Evolutionary conservation across 2,329 filamentous ascomycete species (phyloP).

Genomic region (Penicillium aurantiogriseum): DNA sequence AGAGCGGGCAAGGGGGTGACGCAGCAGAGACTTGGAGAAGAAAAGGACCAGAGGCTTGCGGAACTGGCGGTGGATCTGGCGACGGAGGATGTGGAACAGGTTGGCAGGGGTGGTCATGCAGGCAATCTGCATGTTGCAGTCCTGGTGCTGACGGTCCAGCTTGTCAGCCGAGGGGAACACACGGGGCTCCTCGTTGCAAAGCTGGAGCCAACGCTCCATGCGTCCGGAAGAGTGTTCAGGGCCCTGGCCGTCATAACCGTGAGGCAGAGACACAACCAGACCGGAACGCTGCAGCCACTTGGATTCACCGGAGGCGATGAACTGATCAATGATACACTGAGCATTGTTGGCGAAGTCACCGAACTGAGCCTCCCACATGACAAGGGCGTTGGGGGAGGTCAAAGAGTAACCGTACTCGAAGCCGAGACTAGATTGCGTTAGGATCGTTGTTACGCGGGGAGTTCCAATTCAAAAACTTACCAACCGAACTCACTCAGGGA

Average conservation of each 20-base stretch:
- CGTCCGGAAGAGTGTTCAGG: slow-evolving; percentile 97
- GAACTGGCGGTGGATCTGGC: slow-evolving; percentile 99
- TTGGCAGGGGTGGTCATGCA: slow-evolving; percentile 97
- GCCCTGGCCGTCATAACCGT: slow-evolving; percentile 97
- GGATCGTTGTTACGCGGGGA: slow-evolving; percentile 29
- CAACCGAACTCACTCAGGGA: slow-evolving; percentile 72
- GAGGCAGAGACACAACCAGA: slow-evolving; percentile 91
- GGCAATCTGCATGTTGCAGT: slow-evolving; percentile 98
- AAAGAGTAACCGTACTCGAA: slow-evolving; percentile 99
- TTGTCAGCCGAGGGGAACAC: slow-evolving; percentile 86
- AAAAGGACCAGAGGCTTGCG: slow-evolving; percentile 96
- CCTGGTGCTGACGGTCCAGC: slow-evolving; percentile 94
- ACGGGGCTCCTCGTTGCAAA: slow-evolving; percentile 95
- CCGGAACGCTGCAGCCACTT: slow-evolving; percentile 99
- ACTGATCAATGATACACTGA: slow-evolving; percentile 98
- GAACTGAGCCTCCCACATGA: slow-evolving; percentile 99
- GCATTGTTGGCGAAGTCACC: slow-evolving; percentile 99
- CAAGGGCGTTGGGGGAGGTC: slow-evolving; percentile 91
- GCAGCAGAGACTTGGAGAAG: slow-evolving; percentile 96
- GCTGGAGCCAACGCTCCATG: slow-evolving; percentile 94
- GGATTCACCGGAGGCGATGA: slow-evolving; percentile 93
- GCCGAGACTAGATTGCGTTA: slow-evolving; percentile 70
- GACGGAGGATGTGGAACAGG: slow-evolving; percentile 90
- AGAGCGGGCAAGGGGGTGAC: slow-evolving; percentile 89
- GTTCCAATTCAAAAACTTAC: slow-evolving; percentile 40